Base-by-base conservation (phyloP, 1,284 basidiomycete genomes). In the Gomphus bonarii region DNA sequence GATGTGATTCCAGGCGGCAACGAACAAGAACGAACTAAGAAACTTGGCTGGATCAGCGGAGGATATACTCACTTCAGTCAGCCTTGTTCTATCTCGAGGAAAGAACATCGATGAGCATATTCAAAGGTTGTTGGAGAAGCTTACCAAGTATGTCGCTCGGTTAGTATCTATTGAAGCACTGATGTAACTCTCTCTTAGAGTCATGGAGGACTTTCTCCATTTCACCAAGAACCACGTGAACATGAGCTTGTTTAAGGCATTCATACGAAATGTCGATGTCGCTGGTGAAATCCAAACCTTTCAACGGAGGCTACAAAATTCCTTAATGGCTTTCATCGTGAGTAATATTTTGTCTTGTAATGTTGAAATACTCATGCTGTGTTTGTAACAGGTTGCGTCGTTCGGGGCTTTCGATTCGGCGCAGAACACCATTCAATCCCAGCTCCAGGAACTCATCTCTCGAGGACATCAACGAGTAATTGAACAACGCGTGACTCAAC, bases 221-320 rank as follows among this genome's bases (percentile, higher is more conserved):
- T 52, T 52, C 50, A 35, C 50, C 10, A 33, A 35, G 28, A n/a
- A 52, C n/a, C 50, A 52, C n/a, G 28, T 33, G 33, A 52, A 52
- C 25, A 52, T 35, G 50, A 52, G 35, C 18, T 3, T 38, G 35
- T 52, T 52, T 18, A n/a, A 35, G 30, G 30, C 33, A 3, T 25
- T 52, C 18, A 18, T 52, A 18, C 30, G 7, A 3, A 31, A 30
- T 30, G 33, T 28, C n/a, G 30, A 52, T n/a, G 50, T 35, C 9
- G 50, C 30, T 6, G 50, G 50, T 28, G 7, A 52, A n/a, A 52
- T 52, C 28, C 30, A 52, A 30, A 38, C 14, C 33, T 52, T 52
- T 38, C 50, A 52, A 30, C 25, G 35, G 9, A 31, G 50, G 35
- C 25, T 52, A n/a, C 50, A 52, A 20, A 35, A 38, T 18, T 3